Base-by-base conservation (phyloP, 2,329 filamentous ascomycete genomes). In the Aspergillus sp. region DNA sequence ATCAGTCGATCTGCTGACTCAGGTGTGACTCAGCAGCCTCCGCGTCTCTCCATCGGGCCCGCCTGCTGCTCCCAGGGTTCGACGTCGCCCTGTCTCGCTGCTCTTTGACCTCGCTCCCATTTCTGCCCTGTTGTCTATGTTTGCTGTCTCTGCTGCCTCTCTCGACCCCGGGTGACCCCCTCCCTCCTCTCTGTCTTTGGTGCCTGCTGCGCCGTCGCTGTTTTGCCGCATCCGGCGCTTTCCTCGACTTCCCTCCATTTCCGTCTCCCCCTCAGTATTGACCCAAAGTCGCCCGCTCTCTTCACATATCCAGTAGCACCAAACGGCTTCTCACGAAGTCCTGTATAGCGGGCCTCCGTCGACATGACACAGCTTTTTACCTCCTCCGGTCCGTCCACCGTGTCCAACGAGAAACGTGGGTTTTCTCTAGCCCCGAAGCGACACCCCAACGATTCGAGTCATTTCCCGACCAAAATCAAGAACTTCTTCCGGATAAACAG, bases 401-500 rank as follows among this genome's bases (percentile, higher is more conserved):
- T 63, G 53, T 48, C 60, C 36, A 60, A 58, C 38, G 63, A 67
- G 51, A 64, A 64, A 47, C 63, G 63, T 43, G 54, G 54, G 34
- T 53, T 67, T 24, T 65, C 62, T 20, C 56, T 66, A 29, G 51
- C 60, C 8, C 58, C 61, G 30, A 65, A 61, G 47, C 67, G 67
- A 44, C 60, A 66, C 35, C 49, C 55, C 30, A 56, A 57, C 41
- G 58, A 63, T 19, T 55, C 56, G 3, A 51, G 50, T 44, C 72
- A 77, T 49, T 64, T 77, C 37, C 74, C 73, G 24, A 73, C 77
- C 42, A 75, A 73, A 57, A 74, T 80, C 61, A 78, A 75, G 64
- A 79, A 78, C 55, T 80, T 80, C 59, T 80, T 80, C 60, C 73
- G 76, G 52, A 78, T 80, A 58, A 75, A 69, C 53, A 76, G 67